Evolutionary conservation across 2,329 filamentous ascomycete species (phyloP), one percentile per base, ranked within the genome.

Genomic region (Phialophora tarda): DNA sequence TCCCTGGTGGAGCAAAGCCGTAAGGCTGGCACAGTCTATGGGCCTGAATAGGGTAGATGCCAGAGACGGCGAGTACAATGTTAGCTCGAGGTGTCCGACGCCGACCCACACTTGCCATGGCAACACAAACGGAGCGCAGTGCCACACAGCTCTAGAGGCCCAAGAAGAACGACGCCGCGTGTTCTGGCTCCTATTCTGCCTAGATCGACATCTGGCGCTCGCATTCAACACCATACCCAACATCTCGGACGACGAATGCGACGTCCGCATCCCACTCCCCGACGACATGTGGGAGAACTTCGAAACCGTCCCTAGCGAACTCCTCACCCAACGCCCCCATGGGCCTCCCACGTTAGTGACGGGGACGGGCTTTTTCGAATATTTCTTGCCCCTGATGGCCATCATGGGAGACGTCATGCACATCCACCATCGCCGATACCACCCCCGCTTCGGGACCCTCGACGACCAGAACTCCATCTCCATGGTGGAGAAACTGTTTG

Each of bases 371-470:
- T 80, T 82, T 54, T 83, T 84, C 55, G 82, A 83, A 66, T 84
- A 79, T 64, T 83, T 84, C 59, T 72, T 84, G 2, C 82, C 82
- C 0, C 74, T 84, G 1, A 83, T 83, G 78, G 75, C 78, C 1
- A 81, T 83, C 7, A 75, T 84, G 0, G 82, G 82, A 0, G 80
- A 84, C 61, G 82, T 84, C 10, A 81, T 83, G 53, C 78, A 83
- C 47, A 69, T 83, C 3, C 81, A 83, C 65, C 81, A 81, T 62
- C 73, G 76, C n/a, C 75, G 77, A 11, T 74, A 77, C 21, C 82
- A 84, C 65, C 81, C 82, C 0, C 76, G 78, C 0, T 74, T 83
- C 0, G 78, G 80, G 21, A 70, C 66, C 2, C 72, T 78, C 2
- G 75, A 67, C 48, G 61, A 67, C 48, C 26, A 53, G 23, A 47